A percentile compares a stretch with the other conserved stretches of the same genome.
Evolutionary conservation across 2,329 filamentous ascomycete species (phyloP).

Genomic region (Monilinia laxa): DNA sequence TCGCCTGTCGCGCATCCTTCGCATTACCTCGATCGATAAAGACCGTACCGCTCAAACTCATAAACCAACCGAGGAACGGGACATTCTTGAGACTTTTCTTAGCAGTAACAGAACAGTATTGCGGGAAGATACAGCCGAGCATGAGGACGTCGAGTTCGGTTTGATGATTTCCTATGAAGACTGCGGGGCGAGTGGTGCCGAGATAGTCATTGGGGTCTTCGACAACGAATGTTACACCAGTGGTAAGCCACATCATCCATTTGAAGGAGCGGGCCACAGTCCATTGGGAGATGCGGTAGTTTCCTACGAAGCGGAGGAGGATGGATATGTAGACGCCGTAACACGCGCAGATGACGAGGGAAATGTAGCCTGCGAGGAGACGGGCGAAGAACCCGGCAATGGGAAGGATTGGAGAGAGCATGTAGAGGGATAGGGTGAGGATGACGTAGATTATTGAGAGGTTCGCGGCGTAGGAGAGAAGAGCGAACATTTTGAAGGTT

Average conservation of each 20-base stretch:
- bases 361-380: slow-evolving; percentile 63
- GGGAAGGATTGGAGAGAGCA: slow-evolving; percentile 58
- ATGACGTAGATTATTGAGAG: slow-evolving; percentile 53
- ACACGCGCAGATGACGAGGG: slow-evolving; percentile 58
- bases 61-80: slow-evolving; percentile 94
- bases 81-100: slow-evolving; percentile 78
- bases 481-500: slow-evolving; percentile 33
- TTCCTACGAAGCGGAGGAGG: slow-evolving; percentile 66
- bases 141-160: slow-evolving; percentile 92
- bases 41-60: slow-evolving; percentile 79
- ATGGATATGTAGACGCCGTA: slow-evolving; percentile 78
- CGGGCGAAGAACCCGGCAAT: slow-evolving; percentile 68
- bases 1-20: slow-evolving; percentile 78
- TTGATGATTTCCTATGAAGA: slow-evolving; percentile 95
- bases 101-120: slow-evolving; percentile 88
- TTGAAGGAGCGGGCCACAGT: slow-evolving; percentile 77
- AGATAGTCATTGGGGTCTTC: slow-evolving; percentile 61
- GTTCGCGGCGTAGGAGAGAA: slow-evolving; percentile 43
- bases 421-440: slow-evolving; percentile 58
- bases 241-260: slow-evolving; percentile 69
- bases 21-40: slow-evolving; percentile 93
- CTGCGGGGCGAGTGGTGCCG: slow-evolving; percentile 67
- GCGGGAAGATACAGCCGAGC: slow-evolving; percentile 85
- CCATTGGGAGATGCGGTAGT: slow-evolving; percentile 81
- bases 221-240: slow-evolving; percentile 76